Base-by-base conservation (phyloP, 208 protist species). In the Leishmania mexicana region DNA sequence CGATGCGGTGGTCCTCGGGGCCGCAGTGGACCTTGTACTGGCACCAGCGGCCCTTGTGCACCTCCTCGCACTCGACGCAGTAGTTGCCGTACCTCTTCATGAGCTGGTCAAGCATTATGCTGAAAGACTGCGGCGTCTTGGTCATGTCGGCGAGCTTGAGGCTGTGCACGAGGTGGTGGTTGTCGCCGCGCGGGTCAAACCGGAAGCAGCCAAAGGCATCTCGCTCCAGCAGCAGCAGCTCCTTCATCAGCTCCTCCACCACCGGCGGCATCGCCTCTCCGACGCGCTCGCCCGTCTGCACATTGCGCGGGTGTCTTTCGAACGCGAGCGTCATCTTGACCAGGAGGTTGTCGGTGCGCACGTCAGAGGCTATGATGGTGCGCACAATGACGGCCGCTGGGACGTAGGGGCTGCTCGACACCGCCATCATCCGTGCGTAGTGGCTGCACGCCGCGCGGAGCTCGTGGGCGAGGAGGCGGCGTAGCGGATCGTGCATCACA, bases 161-260 rank as follows among this genome's bases (percentile, higher is more conserved):
- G 24, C 77, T 78, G 68, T 97, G 93, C 35, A 94, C 28, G 11
- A 96, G 71, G 74, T 92, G 88, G 58, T 91, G 89, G 76, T 95
- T 95, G 78, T 95, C 92, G 47, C 89, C 90, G 54, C 91, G 93
- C 3, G 88, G 81, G 79, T 97, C 93, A 83, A 97, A 96, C 76
- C 93, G 92, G 80, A 91, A 93, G 15, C 74, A 71, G 19, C 93
- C 94, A 85, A 96, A 97, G 57, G 85, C 87, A 80, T 97, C 94
- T 17, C 94, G 87, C 86, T 97, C 93, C 5, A 97, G 74, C 71
- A 96, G 78, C 65, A 97, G 78, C 75, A 81, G 84, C 64, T 97
- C 93, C 83, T 96, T 93, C 64, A 97, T 85, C 79, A 93, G 87
- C 70, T 87, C 90, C 19, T 89, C 89, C 31, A 93, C 40, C 15